Evolutionary conservation across 352 stramenopile species (phyloP), one percentile per base, ranked within the genome.

Genomic region (Phytophthora fragariaefolia): DNA sequence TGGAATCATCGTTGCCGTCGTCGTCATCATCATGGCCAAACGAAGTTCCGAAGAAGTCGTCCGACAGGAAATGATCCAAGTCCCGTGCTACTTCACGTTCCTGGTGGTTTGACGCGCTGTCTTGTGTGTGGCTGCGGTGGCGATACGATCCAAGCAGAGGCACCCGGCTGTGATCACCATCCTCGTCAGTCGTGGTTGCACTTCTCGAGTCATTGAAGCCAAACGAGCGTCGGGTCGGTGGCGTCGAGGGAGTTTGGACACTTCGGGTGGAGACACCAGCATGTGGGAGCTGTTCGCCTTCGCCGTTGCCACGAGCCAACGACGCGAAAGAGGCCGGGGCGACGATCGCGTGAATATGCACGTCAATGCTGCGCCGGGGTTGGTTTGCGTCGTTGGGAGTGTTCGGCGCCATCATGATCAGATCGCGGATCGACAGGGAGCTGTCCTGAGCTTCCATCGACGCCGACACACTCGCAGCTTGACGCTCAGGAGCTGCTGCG

Each of bases 281-380:
- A 22, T 59, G 36, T 30, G 30, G n/a, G n/a, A 15, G 12, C 17
- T 61, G 23, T 62, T 67, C 48, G 15, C 27, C 20, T 4, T 55
- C 38, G 20, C 38, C 66, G 22, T 63, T 75, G 13, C 66, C 74
- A 52, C 70, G 68, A 40, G 70, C 72, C 42, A 87, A 23, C 2
- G 77, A 80, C 2, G 84, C 77, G n/a, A 94, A 72, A 2, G 82
- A 91, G 3, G 82, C 85, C 20, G 88, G 85, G 9, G 88, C 80
- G 6, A 96, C 81, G 46, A 96, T 94, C 2, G 88, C 88, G 55
- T 96, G 88, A 27, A 96, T 96, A 65, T 96, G 88, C 2, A 96
- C 87, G 61, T 96, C 88, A 42, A 96, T 93, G 47, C 76, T 94
- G 17, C 84, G 84, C 47, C 83, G 80, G 2, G 65, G 63, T 28